Conservation (phyloP, 2,329 filamentous ascomycete species). For the Cordyceps fumosorosea region DNA sequence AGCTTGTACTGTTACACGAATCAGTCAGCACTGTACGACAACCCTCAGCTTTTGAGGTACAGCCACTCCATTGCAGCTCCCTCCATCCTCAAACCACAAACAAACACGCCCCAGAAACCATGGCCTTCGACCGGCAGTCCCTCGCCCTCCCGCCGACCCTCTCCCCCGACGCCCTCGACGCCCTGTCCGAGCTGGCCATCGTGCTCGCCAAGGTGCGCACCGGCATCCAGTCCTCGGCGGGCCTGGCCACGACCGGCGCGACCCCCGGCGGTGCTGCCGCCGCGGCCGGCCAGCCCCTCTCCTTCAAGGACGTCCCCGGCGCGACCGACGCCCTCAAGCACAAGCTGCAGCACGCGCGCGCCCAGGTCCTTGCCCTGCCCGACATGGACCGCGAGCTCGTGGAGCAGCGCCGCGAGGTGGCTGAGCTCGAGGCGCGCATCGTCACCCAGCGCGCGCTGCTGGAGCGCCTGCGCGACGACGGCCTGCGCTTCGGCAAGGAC, state of each 20-base stretch:
- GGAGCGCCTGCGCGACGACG: constrained; percentile 45
- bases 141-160: constrained; percentile 57
- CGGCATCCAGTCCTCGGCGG: constrained; percentile 35
- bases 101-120: background rate
- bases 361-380: constrained; percentile 57
- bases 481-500: constrained; percentile 30
- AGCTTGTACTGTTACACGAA: background rate
- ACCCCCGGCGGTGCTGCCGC: constrained; percentile 24
- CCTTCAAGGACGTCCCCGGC: constrained; percentile 68
- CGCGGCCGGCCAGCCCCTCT: constrained; percentile 29
- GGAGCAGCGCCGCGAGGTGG: constrained; percentile 68
- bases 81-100: background rate
- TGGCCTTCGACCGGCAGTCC: constrained; percentile 32
- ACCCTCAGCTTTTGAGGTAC: too few relatives aligned
- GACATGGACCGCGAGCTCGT: constrained; percentile 61
- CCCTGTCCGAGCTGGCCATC: constrained; percentile 72
- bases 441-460: constrained; percentile 54
- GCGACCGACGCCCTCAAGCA: constrained; percentile 76
- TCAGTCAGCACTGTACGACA: background rate
- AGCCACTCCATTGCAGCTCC: background rate
- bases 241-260: constrained; percentile 30
- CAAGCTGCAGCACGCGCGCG: constrained; percentile 72
- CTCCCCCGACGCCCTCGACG: constrained; percentile 76
- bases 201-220: constrained; percentile 68
- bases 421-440: constrained; percentile 57